Percentiles rank a stretch among this genome's conserved stretches.
Evolutionary conservation across 495 filamentous ascomycete species (phyloP).

Genomic region (Beverwykella pulmonaria): DNA sequence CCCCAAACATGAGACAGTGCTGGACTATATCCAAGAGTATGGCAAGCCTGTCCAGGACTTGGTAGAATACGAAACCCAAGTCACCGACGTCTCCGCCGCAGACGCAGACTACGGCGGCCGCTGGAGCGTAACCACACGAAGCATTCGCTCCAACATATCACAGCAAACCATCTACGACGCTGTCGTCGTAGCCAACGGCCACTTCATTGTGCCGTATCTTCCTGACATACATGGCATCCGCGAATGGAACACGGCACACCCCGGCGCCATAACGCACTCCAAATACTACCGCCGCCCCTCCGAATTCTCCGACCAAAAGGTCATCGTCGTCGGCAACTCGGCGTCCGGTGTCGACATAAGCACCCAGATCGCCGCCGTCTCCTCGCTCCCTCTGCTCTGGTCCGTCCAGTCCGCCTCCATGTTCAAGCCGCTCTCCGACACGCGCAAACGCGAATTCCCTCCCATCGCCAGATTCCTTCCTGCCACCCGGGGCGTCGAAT

Average conservation of each 20-base stretch:
- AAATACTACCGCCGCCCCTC: conserved; percentile 72
- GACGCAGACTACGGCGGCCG: conserved; percentile 29
- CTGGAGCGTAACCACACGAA: conserved; percentile 61
- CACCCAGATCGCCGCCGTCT: conserved; percentile 64
- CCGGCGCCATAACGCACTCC: conserved; percentile 72
- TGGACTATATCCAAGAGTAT: conserved; percentile 75
- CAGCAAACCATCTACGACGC: conserved; percentile 63
- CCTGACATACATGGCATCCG: conserved; percentile 64
- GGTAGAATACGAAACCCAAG: conserved; percentile 62
- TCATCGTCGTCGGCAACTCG: conserved; percentile 75
- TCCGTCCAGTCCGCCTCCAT: conserved; percentile 55
- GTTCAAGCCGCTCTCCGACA: conserved; percentile 27
- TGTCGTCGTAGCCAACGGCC: conserved; percentile 80
- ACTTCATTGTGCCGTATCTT: conserved; percentile 73
- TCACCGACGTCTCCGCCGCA: conserved; percentile 52
- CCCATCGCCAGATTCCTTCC: conserved; percentile 62
- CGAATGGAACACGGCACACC: conserved; percentile 61
- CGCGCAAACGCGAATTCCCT: conserved; percentile 57
- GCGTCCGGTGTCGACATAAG: conserved; percentile 82
- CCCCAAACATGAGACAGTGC: conserved; percentile 67
- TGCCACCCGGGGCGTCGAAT: conserved; percentile 54
- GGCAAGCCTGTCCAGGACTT: conserved; percentile 60
- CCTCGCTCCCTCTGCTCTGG: conserved; percentile 55
- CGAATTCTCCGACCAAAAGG: conserved; percentile 62
- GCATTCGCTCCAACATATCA: conserved; percentile 49